Evolutionary conservation across 345 rosid genomes (phyloP), one percentile per base, ranked within the genome.

Genomic region (Pistacia vera): DNA sequence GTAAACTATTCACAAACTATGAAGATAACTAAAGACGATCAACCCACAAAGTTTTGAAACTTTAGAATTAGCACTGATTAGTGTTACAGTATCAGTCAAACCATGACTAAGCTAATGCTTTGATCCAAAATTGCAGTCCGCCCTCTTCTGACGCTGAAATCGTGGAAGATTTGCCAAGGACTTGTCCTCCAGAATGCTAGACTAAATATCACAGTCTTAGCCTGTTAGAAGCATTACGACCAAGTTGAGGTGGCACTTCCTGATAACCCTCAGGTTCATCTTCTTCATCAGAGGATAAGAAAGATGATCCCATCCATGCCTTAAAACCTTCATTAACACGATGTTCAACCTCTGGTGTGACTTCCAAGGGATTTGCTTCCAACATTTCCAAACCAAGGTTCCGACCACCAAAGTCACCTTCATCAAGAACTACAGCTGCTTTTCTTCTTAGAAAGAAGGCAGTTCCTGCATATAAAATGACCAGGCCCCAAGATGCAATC

Each of bases 241-340:
- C 77, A 70, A 70, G 61, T n/a, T 78, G 80, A 14, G 90, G 82
- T 4, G 67, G n/a, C n/a, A 76, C 78, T 78, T 93, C 92, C 63
- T 58, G 33, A 61, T 88, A 86, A 81, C 75, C 78, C 55, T 90
- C 88, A 0, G 89, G 88, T 76, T 92, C 93, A 66, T 92, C 99
- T 85, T 92, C 99, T 57, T 95, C 98, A 44, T 91, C 98, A 28
- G 99, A 95, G 49, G 98, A 93, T 71, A 90, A 83, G 74, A 85
- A 82, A 71, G 99, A 88, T n/a, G 97, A 88, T 3, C 98, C 98
- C 93, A 89, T 90, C 97, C 98, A 95, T 59, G 97, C 75, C 82
- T 84, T 93, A 68, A 95, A 95, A 74, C 99, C 97, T 58, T 93
- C 98, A 44, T 82, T 87, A 54, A 90, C 97, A 44, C 89, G 90